These are phyloP conservation scores for Volvox africanus DNA, from an alignment of 139 green algal genomes.

Conservation along the genomic window DNA sequence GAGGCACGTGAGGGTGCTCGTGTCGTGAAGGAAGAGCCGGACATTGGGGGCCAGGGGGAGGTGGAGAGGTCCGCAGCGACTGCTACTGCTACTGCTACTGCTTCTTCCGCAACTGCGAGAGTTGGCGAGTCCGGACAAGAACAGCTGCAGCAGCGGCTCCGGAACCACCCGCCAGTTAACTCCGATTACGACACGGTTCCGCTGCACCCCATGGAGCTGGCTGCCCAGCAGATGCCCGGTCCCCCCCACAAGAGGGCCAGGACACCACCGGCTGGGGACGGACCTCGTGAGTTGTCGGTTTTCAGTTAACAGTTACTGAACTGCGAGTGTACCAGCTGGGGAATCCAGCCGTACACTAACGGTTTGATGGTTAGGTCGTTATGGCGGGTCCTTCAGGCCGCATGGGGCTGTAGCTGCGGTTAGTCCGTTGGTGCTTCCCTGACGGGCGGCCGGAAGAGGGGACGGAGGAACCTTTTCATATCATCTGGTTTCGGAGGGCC, in stretches of 20 bases:
- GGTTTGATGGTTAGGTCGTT: too few species aligned
- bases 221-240: background rate
- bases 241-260: background rate
- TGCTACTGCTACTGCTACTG: background rate
- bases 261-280: background rate
- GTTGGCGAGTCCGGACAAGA: background rate
- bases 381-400: too few species aligned
- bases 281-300: background rate
- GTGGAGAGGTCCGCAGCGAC: too few species aligned
- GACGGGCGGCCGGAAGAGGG: too few species aligned
- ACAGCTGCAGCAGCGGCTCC: background rate
- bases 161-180: background rate
- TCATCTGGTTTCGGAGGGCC: too few species aligned
- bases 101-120: too few species aligned
- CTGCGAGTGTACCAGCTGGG: too few species aligned
- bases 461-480: too few species aligned
- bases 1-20: background rate
- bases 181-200: constrained; percentile 3
- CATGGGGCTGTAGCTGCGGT: too few species aligned
- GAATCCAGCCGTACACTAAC: too few species aligned
- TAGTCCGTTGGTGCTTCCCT: too few species aligned
- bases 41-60: background rate
- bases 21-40: background rate
- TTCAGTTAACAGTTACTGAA: too few species aligned
- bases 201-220: background rate